Evolutionary conservation across 805 yeast species (phyloP).

Genomic region (Lipomyces kockii): DNA sequence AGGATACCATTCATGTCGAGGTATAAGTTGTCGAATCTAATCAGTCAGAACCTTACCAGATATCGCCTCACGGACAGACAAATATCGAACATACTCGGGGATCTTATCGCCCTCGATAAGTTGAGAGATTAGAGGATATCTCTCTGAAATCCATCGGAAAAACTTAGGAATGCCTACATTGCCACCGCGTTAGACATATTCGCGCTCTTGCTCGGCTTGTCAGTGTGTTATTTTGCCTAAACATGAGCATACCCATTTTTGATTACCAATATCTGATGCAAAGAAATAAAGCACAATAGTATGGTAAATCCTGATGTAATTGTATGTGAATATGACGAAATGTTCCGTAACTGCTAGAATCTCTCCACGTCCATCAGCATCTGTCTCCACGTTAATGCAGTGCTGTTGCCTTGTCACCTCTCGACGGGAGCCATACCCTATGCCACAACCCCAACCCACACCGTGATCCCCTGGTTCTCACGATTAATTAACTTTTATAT

Average conservation of each 20-base stretch:
- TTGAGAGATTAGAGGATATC: slow-evolving; percentile 97
- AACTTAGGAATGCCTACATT: slow-evolving; percentile 79
- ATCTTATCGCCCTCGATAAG: slow-evolving; percentile 77
- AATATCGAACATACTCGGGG: slow-evolving; percentile 60
- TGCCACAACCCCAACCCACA: neutral
- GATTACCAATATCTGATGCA: neutral
- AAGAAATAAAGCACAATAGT: neutral
- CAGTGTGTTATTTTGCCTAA: neutral
- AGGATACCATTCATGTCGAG: slow-evolving; percentile 97
- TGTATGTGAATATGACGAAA: too few relatives aligned
- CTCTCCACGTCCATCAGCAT: neutral
- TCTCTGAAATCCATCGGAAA: slow-evolving; percentile 93
- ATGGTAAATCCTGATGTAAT: neutral
- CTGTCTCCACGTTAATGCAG: too few relatives aligned
- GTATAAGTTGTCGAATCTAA: slow-evolving; percentile 81
- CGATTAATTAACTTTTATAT: too few relatives aligned
- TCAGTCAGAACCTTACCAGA: neutral
- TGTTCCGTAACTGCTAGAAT: too few relatives aligned
- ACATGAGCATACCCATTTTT: neutral
- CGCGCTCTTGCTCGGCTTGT: neutral
- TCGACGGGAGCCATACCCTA: neutral
- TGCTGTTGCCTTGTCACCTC: too few relatives aligned
- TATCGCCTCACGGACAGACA: neutral
- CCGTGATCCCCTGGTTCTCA: too few relatives aligned
- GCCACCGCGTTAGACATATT: neutral